Evolutionary conservation across 805 yeast genomes (phyloP).

Genomic region (Wickerhamia fluorescens): DNA sequence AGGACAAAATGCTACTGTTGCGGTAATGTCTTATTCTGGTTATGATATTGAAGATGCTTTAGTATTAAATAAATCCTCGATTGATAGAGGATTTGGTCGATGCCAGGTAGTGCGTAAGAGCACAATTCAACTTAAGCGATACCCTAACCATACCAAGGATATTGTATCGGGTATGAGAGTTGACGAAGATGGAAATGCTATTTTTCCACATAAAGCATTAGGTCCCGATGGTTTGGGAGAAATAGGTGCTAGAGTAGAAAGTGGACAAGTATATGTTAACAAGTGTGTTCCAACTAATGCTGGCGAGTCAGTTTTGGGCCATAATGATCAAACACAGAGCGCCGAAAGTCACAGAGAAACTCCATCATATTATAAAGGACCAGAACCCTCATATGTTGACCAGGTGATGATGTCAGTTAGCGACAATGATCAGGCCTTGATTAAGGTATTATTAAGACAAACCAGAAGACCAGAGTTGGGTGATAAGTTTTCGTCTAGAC

Average conservation of each 20-base stretch:
- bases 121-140: slow-evolving; percentile 81
- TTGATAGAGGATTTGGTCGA: slow-evolving; percentile 96
- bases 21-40: slow-evolving; percentile 98
- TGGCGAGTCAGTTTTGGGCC: slow-evolving; percentile 53
- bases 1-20: slow-evolving; percentile 97
- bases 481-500: slow-evolving; percentile 94
- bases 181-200: slow-evolving; percentile 72
- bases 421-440: slow-evolving; percentile 89
- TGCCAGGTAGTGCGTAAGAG: slow-evolving; percentile 93
- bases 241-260: slow-evolving; percentile 83
- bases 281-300: slow-evolving; percentile 88
- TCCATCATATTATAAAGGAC: slow-evolving; percentile 87
- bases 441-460: slow-evolving; percentile 87
- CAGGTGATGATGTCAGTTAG: slow-evolving; percentile 97
- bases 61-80: slow-evolving; percentile 85
- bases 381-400: slow-evolving; percentile 92
- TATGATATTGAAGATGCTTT: slow-evolving; percentile 99
- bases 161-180: slow-evolving; percentile 87
- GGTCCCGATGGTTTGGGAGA: slow-evolving; percentile 97
- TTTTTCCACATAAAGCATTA: slow-evolving; percentile 76
- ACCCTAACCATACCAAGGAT: slow-evolving; percentile 91
- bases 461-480: slow-evolving; percentile 97
- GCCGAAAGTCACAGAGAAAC: slow-evolving; percentile 75
- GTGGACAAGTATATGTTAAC: slow-evolving; percentile 91
- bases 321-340: slow-evolving; percentile 22